Conservation (phyloP, 106 monocot species). For the Platanthera guangdongensis region DNA sequence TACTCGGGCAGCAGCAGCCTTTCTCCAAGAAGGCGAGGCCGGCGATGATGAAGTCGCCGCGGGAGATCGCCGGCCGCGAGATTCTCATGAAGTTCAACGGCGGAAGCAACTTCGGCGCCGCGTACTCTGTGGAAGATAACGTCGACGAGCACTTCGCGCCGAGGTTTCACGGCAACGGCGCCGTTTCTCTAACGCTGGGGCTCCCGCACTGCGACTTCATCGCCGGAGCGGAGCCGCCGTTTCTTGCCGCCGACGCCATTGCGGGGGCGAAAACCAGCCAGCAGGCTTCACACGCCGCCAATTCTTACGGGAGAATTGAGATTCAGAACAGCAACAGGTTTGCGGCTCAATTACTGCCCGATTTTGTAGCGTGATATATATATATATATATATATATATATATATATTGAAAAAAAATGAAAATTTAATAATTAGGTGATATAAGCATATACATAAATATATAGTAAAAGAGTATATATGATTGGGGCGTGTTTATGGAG, state of each 20-base stretch:
- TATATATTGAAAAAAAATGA: too few relatives aligned
- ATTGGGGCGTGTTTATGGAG: constrained; percentile 1
- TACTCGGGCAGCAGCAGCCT: not conserved
- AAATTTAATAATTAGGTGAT: too few relatives aligned
- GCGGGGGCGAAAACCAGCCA: constrained; percentile 7
- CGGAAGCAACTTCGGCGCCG: constrained; percentile 10
- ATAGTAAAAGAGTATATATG: not conserved
- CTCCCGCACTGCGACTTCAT: constrained; percentile 43
- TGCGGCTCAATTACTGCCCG: constrained; percentile 52
- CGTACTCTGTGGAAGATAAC: constrained; percentile 37
- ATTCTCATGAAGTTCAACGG: constrained; percentile 33
- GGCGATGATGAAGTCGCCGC: constrained; percentile 9
- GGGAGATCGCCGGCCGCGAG: constrained; percentile 20
- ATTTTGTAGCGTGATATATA: constrained; percentile 37
- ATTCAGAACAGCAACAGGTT: constrained; percentile 76
- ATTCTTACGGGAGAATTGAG: constrained; percentile 43
- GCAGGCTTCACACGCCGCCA: constrained; percentile 19
- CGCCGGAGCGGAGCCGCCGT: constrained; percentile 4
- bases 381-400: not conserved
- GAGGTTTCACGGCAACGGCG: constrained; percentile 32
- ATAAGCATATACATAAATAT: not conserved
- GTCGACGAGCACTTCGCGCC: constrained; percentile 32
- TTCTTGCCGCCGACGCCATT: constrained; percentile 11
- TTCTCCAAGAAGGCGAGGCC: constrained; percentile 31
- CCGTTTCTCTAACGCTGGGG: constrained; percentile 61